Conservation (phyloP, 768 basidiomycete genomes). For the Dacryopinax primogenitus region DNA sequence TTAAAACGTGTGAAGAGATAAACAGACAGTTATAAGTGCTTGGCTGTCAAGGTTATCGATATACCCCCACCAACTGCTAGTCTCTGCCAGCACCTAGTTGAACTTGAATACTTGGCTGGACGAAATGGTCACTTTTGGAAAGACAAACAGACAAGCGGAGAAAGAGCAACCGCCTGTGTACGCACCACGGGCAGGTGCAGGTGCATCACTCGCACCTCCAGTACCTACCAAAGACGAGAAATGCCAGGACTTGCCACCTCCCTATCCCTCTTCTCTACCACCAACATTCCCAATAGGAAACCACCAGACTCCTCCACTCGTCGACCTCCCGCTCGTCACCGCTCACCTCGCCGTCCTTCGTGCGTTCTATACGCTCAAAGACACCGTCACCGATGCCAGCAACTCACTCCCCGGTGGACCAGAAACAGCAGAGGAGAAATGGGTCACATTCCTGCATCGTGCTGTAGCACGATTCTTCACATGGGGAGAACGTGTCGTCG, state of each 20-base stretch:
- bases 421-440: constrained; percentile 7
- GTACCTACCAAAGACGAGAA: neutral
- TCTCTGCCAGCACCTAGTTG: too few relatives aligned
- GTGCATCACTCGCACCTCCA: neutral
- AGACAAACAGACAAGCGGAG: too few relatives aligned
- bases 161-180: too few relatives aligned
- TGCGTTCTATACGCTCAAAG: constrained; percentile 14
- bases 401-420: neutral
- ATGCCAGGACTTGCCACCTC: neutral
- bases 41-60: too few relatives aligned
- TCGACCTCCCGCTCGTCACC: constrained; percentile 13
- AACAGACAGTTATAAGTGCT: too few relatives aligned
- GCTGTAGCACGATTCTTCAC: constrained; percentile 13
- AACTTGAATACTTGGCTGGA: too few relatives aligned
- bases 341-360: constrained; percentile 15
- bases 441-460: constrained; percentile 11
- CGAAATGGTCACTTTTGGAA: too few relatives aligned
- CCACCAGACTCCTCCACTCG: constrained; percentile 8
- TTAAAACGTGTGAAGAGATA: too few relatives aligned
- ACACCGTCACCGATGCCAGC: neutral
- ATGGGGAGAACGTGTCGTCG: constrained; percentile 8
- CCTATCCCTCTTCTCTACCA: neutral
- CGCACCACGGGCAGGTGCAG: too few relatives aligned
- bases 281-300: neutral
- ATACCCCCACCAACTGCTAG: too few relatives aligned